Base-by-base conservation (phyloP, 78 protist genomes). In the Dictyostelium firmibasis region DNA sequence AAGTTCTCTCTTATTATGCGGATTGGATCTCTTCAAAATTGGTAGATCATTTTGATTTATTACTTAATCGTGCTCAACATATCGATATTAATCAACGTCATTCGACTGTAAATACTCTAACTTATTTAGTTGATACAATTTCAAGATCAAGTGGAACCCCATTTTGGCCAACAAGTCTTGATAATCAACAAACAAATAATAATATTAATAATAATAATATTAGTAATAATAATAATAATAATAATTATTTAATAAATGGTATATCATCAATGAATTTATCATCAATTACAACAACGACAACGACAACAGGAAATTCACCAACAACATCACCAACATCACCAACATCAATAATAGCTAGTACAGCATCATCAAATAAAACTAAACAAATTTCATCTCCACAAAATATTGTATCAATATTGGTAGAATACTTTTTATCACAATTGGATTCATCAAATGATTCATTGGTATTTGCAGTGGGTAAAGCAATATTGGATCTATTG, bases 81-180 rank as follows among this genome's bases (percentile, higher is more conserved):
- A 81, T 89, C 18, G 94, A 89, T n/a, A 60, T 81, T 3, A 47
- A 33, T 20, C 72, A 76, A 64, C 86, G 94, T 25, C 94, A 89
- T 75, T 86, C 82, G 7, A 36, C 87, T 7, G 87, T 89, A 18
- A 89, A 89, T 33, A 89, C 94, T 29, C 72, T 89, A 8, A 81
- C 94, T 53, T 89, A 89, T 44, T 57, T 89, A 10, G 94, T 85
- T 7, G 94, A 89, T 43, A 81, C 94, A 13, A 78, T 89, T 20
- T 89, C 94, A 50, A 27, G 94, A 20, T 53, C 83, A 25, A 67
- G 87, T 31, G 94, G 86, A 27, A n/a, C 53, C 0, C 94, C 94
- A 33, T 35, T 41, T 43, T 89, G 94, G 94, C 94, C 94, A 14
- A 41, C 81, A 4, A 18, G 83, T 23, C 81, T 81, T 41, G 72